Evolutionary conservation across 192 early-diverging fungal species (phyloP), one percentile per base, ranked within the genome.

Genomic region (Mortierella hygrophila): DNA sequence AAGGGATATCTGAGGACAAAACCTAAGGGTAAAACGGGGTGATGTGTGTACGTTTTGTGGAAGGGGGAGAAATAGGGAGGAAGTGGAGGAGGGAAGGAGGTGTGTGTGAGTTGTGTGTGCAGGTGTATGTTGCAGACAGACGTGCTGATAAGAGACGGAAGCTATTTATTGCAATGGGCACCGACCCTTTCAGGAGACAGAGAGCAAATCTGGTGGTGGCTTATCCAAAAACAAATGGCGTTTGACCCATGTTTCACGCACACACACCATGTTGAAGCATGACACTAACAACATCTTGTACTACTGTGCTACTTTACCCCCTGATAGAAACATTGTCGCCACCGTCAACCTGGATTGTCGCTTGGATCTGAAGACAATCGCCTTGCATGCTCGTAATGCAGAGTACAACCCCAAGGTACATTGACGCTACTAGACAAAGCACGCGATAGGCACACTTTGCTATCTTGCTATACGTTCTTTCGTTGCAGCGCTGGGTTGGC

Each of bases 381-480:
- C 99, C 49, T 91, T 99, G 74, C 97, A 99, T 82, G 99, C 99
- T n/a, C 94, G 99, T 75, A 99, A 99, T 88, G 99, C 99, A 86
- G 99, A 99, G 90, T 99, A 99, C 92, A 99, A 99, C 89, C 99
- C 99, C 87, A 99, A 99, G 96, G 97, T 98, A 93, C 72, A 77
- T 26, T 88, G 35, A 46, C 44, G 69, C 69, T 5, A 46, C 44
- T 18, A 16, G 26, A 32, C 2, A 11, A 21, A 29, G 18, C 42
- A 15, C 52, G 32, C 2, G 16, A 32, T 29, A 32, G 15, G 52
- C 68, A 18, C 23, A 57, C 42, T 52, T 52, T 52, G 18, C 49
- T 52, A 4, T 23, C 38, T 69, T 55, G 35, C 29, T 75, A 15
- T 23, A 40, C 16, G 26, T 16, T 55, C 18, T 52, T 32, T 47